Evolutionary conservation across 305 asterid species (phyloP).

Genomic region (Fraxinus xanthoxyloides): DNA sequence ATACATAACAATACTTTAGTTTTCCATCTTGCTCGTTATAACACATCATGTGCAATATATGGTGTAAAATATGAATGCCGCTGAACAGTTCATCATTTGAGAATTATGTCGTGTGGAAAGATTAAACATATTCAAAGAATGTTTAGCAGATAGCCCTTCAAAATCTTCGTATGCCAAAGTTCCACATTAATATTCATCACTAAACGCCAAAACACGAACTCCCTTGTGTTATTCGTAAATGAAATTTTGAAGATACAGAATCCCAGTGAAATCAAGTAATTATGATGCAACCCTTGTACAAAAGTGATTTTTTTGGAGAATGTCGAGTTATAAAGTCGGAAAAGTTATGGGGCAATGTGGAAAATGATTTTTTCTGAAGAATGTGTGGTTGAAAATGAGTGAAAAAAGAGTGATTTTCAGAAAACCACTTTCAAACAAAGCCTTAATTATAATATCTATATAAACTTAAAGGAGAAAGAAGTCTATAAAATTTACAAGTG

Average conservation of each 20-base stretch:
- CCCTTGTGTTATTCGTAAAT: background rate
- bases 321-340: background rate
- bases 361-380: background rate
- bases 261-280: background rate
- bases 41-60: background rate
- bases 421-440: background rate
- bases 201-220: background rate
- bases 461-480: conserved; percentile 2
- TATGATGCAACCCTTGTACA: too few relatives aligned
- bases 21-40: background rate
- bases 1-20: background rate
- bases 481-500: background rate
- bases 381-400: background rate
- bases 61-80: background rate
- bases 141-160: background rate
- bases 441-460: background rate
- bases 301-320: background rate
- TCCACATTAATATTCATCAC: background rate
- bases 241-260: background rate
- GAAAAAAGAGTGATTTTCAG: background rate
- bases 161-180: background rate
- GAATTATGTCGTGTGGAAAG: background rate
- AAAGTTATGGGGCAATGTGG: background rate
- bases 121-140: background rate
- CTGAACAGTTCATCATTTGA: conserved; percentile 3